Conservation (phyloP, 1,284 basidiomycete species). For the Cryptococcus depauperatus region DNA sequence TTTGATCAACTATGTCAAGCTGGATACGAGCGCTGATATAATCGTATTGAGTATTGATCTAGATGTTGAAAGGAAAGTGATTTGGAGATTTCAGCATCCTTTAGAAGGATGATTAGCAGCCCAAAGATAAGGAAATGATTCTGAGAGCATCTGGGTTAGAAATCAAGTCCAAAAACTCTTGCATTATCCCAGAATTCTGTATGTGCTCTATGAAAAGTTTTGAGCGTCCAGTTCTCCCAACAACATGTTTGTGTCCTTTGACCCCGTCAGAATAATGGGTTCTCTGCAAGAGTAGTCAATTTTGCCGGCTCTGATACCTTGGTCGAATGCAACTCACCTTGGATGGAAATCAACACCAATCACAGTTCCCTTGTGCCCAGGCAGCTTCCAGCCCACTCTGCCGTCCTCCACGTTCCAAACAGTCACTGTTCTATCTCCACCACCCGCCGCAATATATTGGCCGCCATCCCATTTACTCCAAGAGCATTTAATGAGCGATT, state of each 20-base stretch:
- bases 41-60: too few species aligned
- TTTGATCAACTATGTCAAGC: too few species aligned
- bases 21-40: too few species aligned
- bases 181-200: not conserved
- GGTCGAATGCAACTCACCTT: slow-evolving; percentile 18
- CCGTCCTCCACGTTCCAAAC: slow-evolving; percentile 88
- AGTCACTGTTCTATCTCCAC: slow-evolving; percentile 56
- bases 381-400: slow-evolving; percentile 79
- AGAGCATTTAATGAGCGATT: slow-evolving; percentile 64
- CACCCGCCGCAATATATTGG: slow-evolving; percentile 46
- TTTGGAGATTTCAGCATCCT: too few species aligned
- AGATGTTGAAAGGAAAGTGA: too few species aligned
- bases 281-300: slow-evolving; percentile 51
- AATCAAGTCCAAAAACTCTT: not conserved
- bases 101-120: not conserved
- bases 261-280: slow-evolving; percentile 79
- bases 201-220: slow-evolving; percentile 30
- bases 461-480: slow-evolving; percentile 52
- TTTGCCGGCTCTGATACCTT: not conserved
- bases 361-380: slow-evolving; percentile 89
- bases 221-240: slow-evolving; percentile 71
- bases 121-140: not conserved
- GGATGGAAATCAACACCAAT: slow-evolving; percentile 77
- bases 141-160: not conserved
- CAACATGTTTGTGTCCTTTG: slow-evolving; percentile 81